These are phyloP conservation scores for Vitis cinerea DNA, from an alignment of 164 flowering plant species.

Conservation along the genomic window DNA sequence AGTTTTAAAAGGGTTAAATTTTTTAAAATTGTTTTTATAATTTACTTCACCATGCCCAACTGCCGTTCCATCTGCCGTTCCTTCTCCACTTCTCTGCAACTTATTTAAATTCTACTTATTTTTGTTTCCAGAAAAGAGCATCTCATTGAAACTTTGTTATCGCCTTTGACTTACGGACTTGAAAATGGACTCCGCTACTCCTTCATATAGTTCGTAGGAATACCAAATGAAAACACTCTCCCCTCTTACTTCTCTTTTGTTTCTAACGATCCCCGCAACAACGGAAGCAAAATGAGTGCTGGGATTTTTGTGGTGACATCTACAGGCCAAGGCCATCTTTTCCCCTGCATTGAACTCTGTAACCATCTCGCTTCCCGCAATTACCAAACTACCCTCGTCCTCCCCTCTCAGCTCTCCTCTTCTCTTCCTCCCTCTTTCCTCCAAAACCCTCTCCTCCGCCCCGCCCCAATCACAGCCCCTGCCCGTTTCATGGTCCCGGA, in stretches of 20 bases:
- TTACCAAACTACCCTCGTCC: slow-evolving; percentile 35
- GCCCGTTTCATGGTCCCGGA: neutral
- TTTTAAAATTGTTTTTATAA: too few species aligned
- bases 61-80: too few species aligned
- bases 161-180: too few species aligned
- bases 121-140: too few species aligned
- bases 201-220: neutral
- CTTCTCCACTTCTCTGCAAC: too few species aligned
- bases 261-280: too few species aligned
- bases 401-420: slow-evolving; percentile 40
- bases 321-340: slow-evolving; percentile 58
- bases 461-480: slow-evolving; percentile 23
- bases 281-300: neutral
- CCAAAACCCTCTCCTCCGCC: slow-evolving; percentile 26
- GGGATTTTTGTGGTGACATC: slow-evolving; percentile 46
- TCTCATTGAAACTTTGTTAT: too few species aligned
- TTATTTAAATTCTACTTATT: too few species aligned
- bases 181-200: neutral
- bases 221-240: neutral
- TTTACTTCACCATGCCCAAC: too few species aligned
- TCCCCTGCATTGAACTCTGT: slow-evolving; percentile 58
- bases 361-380: slow-evolving; percentile 32
- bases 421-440: slow-evolving; percentile 33
- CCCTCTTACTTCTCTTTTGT: too few species aligned
- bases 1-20: too few species aligned